Evolutionary conservation across 1,284 basidiomycete genomes (phyloP).

Genomic region (Irpex lacteus): DNA sequence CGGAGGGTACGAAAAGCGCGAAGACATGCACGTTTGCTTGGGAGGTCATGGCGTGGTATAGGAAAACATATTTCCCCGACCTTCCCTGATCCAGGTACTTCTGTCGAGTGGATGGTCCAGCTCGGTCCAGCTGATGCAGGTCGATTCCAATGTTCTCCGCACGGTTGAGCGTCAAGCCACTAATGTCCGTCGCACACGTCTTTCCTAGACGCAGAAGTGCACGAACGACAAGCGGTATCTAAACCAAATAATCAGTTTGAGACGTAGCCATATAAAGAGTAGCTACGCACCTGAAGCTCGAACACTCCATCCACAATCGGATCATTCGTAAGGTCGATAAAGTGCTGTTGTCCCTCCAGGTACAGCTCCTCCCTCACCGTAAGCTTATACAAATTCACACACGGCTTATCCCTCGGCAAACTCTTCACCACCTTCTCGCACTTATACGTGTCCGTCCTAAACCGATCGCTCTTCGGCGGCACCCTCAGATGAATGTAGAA

Average conservation of each 20-base stretch:
- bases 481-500: constrained; percentile 92
- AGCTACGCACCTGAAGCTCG: constrained; percentile 73
- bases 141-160: constrained; percentile 87
- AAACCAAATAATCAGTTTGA: constrained; percentile 4
- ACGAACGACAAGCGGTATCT: constrained; percentile 86
- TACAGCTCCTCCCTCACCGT: constrained; percentile 84
- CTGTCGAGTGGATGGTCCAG: constrained; percentile 58
- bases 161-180: constrained; percentile 74
- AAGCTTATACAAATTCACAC: constrained; percentile 82
- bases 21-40: constrained; percentile 86
- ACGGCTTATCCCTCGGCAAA: constrained; percentile 79
- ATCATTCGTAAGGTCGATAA: constrained; percentile 90
- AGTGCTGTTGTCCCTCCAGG: constrained; percentile 85
- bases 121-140: constrained; percentile 77
- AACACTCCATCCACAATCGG: constrained; percentile 96
- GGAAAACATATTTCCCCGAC: constrained; percentile 80
- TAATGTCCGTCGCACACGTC: constrained; percentile 71
- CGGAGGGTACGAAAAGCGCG: constrained; percentile 81
- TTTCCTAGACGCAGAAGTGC: constrained; percentile 86
- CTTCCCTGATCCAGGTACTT: constrained; percentile 78
- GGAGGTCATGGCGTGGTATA: constrained; percentile 85
- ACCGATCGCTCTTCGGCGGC: constrained; percentile 57
- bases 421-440: constrained; percentile 76
- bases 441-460: constrained; percentile 69
- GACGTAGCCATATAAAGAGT: neutral